Evolutionary conservation across 208 protist species (phyloP).

Genomic region (Trypanosoma caninum): DNA sequence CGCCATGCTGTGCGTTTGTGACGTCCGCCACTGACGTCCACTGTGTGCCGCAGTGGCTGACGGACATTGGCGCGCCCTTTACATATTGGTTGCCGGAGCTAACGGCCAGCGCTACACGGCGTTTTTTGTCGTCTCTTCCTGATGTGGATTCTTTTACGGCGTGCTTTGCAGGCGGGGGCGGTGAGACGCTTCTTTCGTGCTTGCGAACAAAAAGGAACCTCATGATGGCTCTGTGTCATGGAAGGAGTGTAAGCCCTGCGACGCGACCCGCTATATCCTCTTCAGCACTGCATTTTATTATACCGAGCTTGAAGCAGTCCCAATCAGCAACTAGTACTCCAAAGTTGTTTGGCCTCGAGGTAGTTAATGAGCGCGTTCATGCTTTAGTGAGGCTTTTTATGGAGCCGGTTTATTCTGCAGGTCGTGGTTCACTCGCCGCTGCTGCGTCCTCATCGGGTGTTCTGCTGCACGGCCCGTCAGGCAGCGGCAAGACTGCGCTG

Average conservation of each 20-base stretch:
- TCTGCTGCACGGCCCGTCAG: slow-evolving; percentile 78
- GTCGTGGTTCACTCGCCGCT: slow-evolving; percentile 23
- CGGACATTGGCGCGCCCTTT: slow-evolving; percentile 25
- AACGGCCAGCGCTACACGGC: slow-evolving; percentile 29
- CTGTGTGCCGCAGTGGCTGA: slow-evolving; percentile 33
- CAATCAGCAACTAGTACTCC: neutral
- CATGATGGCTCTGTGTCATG: slow-evolving; percentile 22
- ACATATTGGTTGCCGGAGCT: slow-evolving; percentile 29
- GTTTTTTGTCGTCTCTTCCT: slow-evolving; percentile 16
- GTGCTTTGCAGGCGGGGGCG: neutral
- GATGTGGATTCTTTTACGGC: slow-evolving; percentile 3
- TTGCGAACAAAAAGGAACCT: slow-evolving; percentile 16
- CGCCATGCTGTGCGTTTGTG: slow-evolving; percentile 41
- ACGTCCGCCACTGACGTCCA: slow-evolving; percentile 34
- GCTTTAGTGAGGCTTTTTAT: slow-evolving; percentile 20
- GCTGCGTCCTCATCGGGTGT: slow-evolving; percentile 65
- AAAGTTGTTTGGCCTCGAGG: slow-evolving; percentile 51
- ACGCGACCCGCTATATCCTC: neutral
- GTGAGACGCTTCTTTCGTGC: slow-evolving; percentile 8
- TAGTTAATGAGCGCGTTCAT: slow-evolving; percentile 31
- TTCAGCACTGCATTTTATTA: neutral
- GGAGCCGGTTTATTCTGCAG: neutral
- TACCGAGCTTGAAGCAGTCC: neutral
- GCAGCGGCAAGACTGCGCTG: slow-evolving; percentile 77
- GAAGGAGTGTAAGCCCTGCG: neutral